Base-by-base conservation (phyloP, 306 rosid species). In the Begonia loranthoides region DNA sequence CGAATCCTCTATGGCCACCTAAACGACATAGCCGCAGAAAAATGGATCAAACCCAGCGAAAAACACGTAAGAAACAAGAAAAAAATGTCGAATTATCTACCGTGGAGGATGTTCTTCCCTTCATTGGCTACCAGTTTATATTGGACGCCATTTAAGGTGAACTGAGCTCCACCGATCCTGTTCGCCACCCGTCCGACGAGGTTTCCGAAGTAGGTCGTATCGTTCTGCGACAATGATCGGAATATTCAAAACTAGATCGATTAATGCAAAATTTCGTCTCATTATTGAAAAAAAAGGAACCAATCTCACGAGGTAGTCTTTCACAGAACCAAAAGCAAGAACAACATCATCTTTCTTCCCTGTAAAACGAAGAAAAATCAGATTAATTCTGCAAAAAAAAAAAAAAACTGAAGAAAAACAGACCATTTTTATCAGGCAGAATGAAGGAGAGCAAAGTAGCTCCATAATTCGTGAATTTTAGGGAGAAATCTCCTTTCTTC, bases 1-100 rank as follows among this genome's bases (percentile, higher is more conserved):
- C 53, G 34, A 63, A 85, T 33, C 95, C 95, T 57, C 22, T 54
- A 5, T 56, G 36, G 1, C 95, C 95, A 40, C 95, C 94, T 76
- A 73, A 66, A 52, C 17, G 4, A 43, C 14, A 22, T 47, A 16
- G 10, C 36, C 0, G 47, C 14, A 43, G 47, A 43, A 43, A 28
- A 28, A 28, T 28, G 8, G 36, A 28, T 28, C 36, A 28, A 19
- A 19, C 3, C 22, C 22, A 19, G 22, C 22, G 2, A 28, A 28
- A 28, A 28, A 28, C 3, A n/a, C 36, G 6, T 7, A 4, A 19
- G 22, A 28, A 28, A 28, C 9, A 7, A 28, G 36, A 10, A 15
- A 17, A 56, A 17, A 13, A 14, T 45, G 57, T 16, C 57, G 21
- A 9, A 15, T 4, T 34, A 34, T 15, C 15, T 66, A 72, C 78